Evolutionary conservation across 2,329 filamentous ascomycete genomes (phyloP), one percentile per base, ranked within the genome.

Genomic region (Penicillium sclerotigenum): DNA sequence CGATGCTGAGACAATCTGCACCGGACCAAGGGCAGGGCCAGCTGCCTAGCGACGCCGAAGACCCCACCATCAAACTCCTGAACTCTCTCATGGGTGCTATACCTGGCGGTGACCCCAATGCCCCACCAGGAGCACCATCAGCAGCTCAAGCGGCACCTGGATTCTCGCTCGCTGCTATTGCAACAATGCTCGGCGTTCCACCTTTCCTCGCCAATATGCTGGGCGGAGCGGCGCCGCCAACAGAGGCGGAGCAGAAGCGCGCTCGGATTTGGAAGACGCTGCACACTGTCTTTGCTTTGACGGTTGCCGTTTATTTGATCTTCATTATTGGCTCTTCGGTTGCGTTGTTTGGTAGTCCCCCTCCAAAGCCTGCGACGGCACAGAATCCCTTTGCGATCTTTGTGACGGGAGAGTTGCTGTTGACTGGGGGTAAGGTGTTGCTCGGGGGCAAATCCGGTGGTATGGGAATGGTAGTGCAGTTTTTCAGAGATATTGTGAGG

Each of bases 231-330:
- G 66, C 70, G 33, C 73, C 68, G 56, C 73, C 71, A 54, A 71
- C 70, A 5, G 68, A 73, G 14, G 64, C 69, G 43, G 69, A 75
- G 57, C 67, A 73, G 59, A 70, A 70, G 51, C 65, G 66, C 13
- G 59, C 68, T 34, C 66, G 62, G 41, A 60, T 82, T 10, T 87
- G 84, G 84, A 80, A 82, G 50, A 69, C 83, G 22, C 67, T 85
- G 10, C 85, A 87, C 65, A 77, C 80, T 5, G 43, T 86, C 16
- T 85, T 86, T 66, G 79, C 83, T 4, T 67, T 86, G n/a, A 65
- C 71, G 2, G 73, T 85, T 22, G 83, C 81, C 0, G 62, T 81
- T 38, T 87, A 87, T 68, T 76, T 78, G 36, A 59, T 78, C 0
- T 67, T 74, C 28, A 56, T 72, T 16, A 64, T 78, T 37, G 63